Evolutionary conservation across 495 filamentous ascomycete genomes (phyloP).

Genomic region (Talaromyces borbonicus): DNA sequence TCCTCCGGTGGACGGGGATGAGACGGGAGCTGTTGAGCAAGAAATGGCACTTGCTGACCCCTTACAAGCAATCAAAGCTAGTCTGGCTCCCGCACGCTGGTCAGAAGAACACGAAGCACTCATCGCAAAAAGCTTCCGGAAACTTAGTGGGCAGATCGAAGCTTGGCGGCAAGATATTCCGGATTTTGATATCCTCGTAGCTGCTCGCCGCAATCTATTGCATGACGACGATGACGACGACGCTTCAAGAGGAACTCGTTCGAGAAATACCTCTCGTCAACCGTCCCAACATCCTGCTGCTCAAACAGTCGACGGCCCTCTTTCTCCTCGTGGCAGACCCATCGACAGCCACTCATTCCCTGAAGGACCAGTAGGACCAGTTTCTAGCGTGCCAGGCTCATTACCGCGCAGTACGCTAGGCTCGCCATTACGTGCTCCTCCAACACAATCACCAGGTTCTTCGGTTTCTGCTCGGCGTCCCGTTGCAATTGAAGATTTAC

Average conservation of each 20-base stretch:
- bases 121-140: constrained; percentile 30
- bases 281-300: constrained; percentile 14
- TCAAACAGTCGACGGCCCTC: not conserved
- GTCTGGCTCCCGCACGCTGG: constrained; percentile 32
- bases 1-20: not conserved
- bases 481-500: constrained; percentile 25
- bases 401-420: constrained; percentile 14
- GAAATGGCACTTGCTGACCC: constrained; percentile 4
- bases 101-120: constrained; percentile 25
- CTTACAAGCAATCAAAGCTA: constrained; percentile 18
- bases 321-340: constrained; percentile 15
- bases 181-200: constrained; percentile 65
- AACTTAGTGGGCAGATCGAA: constrained; percentile 54
- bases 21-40: not conserved
- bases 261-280: constrained; percentile 13
- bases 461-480: constrained; percentile 20
- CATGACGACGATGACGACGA: constrained; percentile 20
- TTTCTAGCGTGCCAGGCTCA: constrained; percentile 14
- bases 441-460: constrained; percentile 17
- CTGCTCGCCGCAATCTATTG: constrained; percentile 50
- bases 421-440: constrained; percentile 16
- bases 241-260: not conserved
- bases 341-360: constrained; percentile 70
- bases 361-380: constrained; percentile 24
- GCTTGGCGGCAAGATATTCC: constrained; percentile 59